Evolutionary conservation across 371 early-diverging fungal species (phyloP).

Genomic region (Apophysomyces trapeziformis): DNA sequence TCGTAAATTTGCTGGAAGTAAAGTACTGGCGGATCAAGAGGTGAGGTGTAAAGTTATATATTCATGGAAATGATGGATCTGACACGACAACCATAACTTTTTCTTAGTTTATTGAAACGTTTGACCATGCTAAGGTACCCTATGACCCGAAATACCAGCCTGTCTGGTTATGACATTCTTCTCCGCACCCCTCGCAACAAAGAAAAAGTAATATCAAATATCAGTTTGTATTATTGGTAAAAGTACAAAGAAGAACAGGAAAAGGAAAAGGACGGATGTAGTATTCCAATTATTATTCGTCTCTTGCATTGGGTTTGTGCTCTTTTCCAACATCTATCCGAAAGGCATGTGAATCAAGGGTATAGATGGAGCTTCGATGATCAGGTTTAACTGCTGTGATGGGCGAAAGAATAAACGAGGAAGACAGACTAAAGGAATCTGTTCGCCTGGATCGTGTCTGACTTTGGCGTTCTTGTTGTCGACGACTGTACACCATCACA

Average conservation of each 20-base stretch:
- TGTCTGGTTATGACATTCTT: slow-evolving; percentile 46
- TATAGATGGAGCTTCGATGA: slow-evolving; percentile 26
- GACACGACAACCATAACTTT: background rate
- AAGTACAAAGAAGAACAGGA: background rate
- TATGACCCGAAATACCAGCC: slow-evolving; percentile 59
- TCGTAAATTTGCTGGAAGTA: slow-evolving; percentile 88
- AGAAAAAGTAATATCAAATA: background rate
- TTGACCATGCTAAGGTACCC: slow-evolving; percentile 59
- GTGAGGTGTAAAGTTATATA: slow-evolving; percentile 39
- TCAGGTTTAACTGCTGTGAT: slow-evolving; percentile 25
- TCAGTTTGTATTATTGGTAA: background rate
- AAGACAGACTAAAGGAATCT: slow-evolving; percentile 16
- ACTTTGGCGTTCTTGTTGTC: slow-evolving; percentile 17
- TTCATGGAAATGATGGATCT: too few species aligned
- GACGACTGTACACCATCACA: slow-evolving; percentile 21
- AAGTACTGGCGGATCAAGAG: slow-evolving; percentile 94
- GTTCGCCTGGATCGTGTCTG: slow-evolving; percentile 1
- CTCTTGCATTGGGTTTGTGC: slow-evolving; percentile 28
- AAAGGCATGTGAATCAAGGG: slow-evolving; percentile 14
- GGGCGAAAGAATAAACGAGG: slow-evolving; percentile 2
- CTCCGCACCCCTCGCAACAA: background rate
- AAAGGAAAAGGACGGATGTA: too few species aligned
- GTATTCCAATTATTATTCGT: slow-evolving; percentile 3
- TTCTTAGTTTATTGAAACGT: slow-evolving; percentile 75
- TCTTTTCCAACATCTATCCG: slow-evolving; percentile 23